These are phyloP conservation scores for Boletus sp. DNA, from an alignment of 768 basidiomycete species.

Conservation along the genomic window DNA sequence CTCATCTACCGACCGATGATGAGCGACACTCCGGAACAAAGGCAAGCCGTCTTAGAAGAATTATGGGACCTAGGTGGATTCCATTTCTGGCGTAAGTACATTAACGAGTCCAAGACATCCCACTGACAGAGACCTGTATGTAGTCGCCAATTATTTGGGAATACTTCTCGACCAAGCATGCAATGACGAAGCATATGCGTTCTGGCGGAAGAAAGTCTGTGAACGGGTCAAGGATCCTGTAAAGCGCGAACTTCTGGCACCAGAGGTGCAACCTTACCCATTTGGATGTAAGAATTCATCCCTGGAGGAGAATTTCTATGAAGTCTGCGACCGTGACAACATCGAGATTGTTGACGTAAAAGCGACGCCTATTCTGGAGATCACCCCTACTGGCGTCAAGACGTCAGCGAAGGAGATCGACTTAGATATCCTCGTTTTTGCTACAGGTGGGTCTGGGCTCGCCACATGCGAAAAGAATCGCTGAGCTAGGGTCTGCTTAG, in stretches of 20 bases:
- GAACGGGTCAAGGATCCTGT: slow-evolving; percentile 8
- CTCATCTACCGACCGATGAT: slow-evolving; percentile 11
- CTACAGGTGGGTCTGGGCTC: no score
- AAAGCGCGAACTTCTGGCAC: neutral
- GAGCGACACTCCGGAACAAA: neutral
- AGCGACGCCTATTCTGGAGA: no score
- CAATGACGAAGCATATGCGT: slow-evolving; percentile 7
- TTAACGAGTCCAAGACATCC: neutral
- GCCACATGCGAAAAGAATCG: no score
- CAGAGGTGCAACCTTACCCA: no score
- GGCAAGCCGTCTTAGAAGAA: neutral
- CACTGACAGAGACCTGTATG: neutral
- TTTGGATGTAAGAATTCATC: no score
- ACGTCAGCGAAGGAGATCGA: no score
- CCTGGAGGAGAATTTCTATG: no score
- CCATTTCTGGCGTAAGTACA: slow-evolving; percentile 4
- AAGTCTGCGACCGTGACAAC: no score
- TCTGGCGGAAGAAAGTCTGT: slow-evolving; percentile 10
- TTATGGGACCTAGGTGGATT: slow-evolving; percentile 4
- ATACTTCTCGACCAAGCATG: neutral
- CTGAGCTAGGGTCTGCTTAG: no score
- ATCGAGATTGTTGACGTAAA: no score
- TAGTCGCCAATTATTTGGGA: slow-evolving; percentile 6
- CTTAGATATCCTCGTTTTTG: no score
- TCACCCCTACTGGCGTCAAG: no score